Conservation (phyloP, 2,329 filamentous ascomycete genomes). For the Pseudocercospora fuligena region DNA sequence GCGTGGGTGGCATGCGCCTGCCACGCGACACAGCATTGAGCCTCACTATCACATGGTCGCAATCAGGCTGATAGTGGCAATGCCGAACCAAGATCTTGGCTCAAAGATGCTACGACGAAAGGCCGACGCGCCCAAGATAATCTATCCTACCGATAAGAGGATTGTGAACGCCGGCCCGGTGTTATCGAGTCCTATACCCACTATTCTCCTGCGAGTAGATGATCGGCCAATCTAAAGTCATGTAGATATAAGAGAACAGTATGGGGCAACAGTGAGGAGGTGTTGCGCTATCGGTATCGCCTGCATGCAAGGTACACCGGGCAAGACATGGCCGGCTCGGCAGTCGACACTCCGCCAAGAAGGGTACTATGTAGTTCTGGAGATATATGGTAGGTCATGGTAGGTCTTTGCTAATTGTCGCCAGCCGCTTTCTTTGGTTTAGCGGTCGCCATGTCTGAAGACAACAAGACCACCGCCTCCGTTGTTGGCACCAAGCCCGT, state of each 20-base stretch:
- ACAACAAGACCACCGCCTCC: constrained; percentile 9
- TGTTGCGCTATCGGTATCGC: constrained; percentile 8
- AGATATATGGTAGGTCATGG: background rate
- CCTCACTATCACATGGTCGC: background rate
- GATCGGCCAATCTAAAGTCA: background rate
- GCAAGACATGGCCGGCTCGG: background rate
- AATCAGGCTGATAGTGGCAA: background rate
- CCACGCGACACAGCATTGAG: too few relatives aligned
- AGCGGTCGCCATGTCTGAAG: background rate
- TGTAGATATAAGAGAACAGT: background rate
- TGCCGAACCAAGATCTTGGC: background rate
- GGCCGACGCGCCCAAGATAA: background rate
- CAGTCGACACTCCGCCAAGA: background rate
- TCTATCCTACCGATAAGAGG: background rate
- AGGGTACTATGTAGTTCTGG: background rate
- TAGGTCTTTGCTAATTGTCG: background rate
- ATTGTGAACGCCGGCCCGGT: background rate
- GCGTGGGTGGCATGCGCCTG: too few relatives aligned
- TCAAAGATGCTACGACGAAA: background rate
- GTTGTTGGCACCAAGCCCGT: constrained; percentile 7
- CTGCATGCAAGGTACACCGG: background rate
- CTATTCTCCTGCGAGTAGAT: background rate
- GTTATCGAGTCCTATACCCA: background rate
- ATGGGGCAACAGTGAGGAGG: background rate
- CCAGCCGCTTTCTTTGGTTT: background rate